Evolutionary conservation across 352 stramenopile genomes (phyloP).

Genomic region (Pythium brassicae): DNA sequence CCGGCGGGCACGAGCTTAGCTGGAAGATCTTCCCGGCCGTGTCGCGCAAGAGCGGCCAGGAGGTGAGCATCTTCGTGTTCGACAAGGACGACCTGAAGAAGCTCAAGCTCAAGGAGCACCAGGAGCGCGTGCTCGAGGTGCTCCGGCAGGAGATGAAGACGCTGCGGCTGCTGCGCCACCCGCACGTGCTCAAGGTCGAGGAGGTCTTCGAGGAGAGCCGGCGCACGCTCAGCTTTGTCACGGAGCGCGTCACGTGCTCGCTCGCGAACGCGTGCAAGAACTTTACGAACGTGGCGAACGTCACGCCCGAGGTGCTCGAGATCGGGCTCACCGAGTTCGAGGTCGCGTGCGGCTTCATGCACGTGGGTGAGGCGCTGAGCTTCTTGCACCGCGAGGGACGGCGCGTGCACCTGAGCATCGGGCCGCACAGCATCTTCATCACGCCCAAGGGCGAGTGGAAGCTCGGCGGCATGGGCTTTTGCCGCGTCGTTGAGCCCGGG

Average conservation of each 20-base stretch:
- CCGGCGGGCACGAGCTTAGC: slow-evolving; percentile 72
- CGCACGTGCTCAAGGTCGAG: slow-evolving; percentile 88
- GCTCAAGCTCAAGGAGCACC: slow-evolving; percentile 79
- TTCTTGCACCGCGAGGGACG: slow-evolving; percentile 88
- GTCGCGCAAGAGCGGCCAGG: slow-evolving; percentile 70
- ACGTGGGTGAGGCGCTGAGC: slow-evolving; percentile 86
- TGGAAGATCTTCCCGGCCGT: slow-evolving; percentile 85
- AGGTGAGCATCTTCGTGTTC: slow-evolving; percentile 85
- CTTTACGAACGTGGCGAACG: slow-evolving; percentile 80
- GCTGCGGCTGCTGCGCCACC: slow-evolving; percentile 78
- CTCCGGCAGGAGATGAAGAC: slow-evolving; percentile 88
- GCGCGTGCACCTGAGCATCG: slow-evolving; percentile 82
- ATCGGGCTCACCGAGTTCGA: slow-evolving; percentile 88
- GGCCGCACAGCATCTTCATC: slow-evolving; percentile 88
- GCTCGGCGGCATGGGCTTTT: slow-evolving; percentile 88
- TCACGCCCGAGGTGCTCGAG: slow-evolving; percentile 84
- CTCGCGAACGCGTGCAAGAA: slow-evolving; percentile 89
- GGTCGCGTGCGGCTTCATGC: slow-evolving; percentile 82
- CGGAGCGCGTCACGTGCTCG: slow-evolving; percentile 87
- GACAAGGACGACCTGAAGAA: slow-evolving; percentile 85
- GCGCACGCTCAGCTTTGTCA: slow-evolving; percentile 87
- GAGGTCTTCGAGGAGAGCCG: slow-evolving; percentile 88
- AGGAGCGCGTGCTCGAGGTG: slow-evolving; percentile 85
- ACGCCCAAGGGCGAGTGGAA: slow-evolving; percentile 91
- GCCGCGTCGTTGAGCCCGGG: slow-evolving; percentile 74